Conservation (phyloP, 495 filamentous ascomycete genomes). For the Neurospora africana region DNA sequence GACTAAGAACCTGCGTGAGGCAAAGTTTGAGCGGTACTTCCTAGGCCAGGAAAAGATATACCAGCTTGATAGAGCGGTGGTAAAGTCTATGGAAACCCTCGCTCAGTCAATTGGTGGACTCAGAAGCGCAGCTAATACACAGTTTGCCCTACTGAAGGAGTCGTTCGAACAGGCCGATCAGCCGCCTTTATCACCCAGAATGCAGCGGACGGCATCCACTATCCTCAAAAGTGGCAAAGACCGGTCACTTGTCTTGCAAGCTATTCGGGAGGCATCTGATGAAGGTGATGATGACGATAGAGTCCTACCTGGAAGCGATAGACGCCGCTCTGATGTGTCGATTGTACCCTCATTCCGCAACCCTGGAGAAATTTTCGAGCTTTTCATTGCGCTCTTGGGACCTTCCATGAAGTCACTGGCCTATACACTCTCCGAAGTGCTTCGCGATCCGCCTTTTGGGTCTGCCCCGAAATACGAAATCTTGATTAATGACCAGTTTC, state of each 20-base stretch:
- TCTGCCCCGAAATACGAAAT: conserved; percentile 53
- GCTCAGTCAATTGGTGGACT: conserved; percentile 86
- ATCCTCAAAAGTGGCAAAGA: conserved; percentile 21
- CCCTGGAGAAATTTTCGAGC: conserved; percentile 71
- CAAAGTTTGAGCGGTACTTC: conserved; percentile 84
- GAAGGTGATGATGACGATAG: conserved; percentile 42
- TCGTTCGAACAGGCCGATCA: conserved; percentile 24
- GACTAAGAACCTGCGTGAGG: conserved; percentile 71
- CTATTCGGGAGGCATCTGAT: conserved; percentile 59
- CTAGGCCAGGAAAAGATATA: conserved; percentile 77
- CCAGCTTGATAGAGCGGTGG: conserved; percentile 63
- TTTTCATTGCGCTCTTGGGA: conserved; percentile 78
- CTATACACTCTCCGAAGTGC: conserved; percentile 76
- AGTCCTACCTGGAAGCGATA: conserved; percentile 8
- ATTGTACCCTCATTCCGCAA: conserved; percentile 31
- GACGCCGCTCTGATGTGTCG: conserved; percentile 7
- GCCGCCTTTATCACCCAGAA: conserved; percentile 20
- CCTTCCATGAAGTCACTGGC: conserved; percentile 94
- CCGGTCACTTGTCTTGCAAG: conserved; percentile 35
- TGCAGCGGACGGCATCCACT: conserved; percentile 21
- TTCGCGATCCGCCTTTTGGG: conserved; percentile 77
- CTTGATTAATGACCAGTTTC: conserved; percentile 65
- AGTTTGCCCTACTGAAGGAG: conserved; percentile 73
- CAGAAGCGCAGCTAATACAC: conserved; percentile 77
- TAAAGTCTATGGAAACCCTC: conserved; percentile 76